Evolutionary conservation across 2,329 filamentous ascomycete genomes (phyloP), one percentile per base, ranked within the genome.

Genomic region (Neoascochyta sp.): DNA sequence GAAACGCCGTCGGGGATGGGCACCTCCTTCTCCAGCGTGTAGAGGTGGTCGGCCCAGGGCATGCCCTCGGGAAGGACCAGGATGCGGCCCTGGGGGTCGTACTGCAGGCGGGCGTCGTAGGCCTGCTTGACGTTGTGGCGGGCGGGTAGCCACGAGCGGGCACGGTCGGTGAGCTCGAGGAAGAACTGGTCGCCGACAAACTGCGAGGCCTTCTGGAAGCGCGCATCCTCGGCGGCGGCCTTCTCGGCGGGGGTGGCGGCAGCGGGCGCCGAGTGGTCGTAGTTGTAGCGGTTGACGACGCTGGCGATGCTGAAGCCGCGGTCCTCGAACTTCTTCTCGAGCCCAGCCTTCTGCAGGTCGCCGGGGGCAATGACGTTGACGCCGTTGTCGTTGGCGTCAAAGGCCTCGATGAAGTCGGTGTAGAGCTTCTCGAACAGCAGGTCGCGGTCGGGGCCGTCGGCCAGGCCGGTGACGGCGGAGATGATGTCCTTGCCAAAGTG

Each of bases 351-450:
- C 16, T 76, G 66, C 11, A 95, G 60, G 17, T 72, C 80, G 14
- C 74, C 73, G 16, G 83, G 73, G 59, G 95, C 86, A 67, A 93
- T 93, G 36, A 73, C 75, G 15, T 81, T 81, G 58, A 98, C 83
- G 47, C 92, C 92, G 64, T 98, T 98, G 73, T 98, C 92, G 66
- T 98, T 90, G 35, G 89, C 92, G 65, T 98, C 92, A 34, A 98
- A 81, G 2, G 92, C 88, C 71, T 98, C 92, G 60, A 98, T 75
- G 63, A 96, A 95, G 64, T 83, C 83, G 48, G 83, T 80, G 73
- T 98, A 98, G 28, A 98, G 68, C 71, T 95, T 95, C 54, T 79
- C 73, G 71, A 85, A 93, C 32, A 98, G 72, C 16, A 93, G 65
- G 22, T 75, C 72, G 24, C 92, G 81, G 45, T 88, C 81, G 23